These are phyloP conservation scores for Teratosphaeria destructans DNA, from an alignment of 2,329 filamentous ascomycete species.

Conservation along the genomic window DNA sequence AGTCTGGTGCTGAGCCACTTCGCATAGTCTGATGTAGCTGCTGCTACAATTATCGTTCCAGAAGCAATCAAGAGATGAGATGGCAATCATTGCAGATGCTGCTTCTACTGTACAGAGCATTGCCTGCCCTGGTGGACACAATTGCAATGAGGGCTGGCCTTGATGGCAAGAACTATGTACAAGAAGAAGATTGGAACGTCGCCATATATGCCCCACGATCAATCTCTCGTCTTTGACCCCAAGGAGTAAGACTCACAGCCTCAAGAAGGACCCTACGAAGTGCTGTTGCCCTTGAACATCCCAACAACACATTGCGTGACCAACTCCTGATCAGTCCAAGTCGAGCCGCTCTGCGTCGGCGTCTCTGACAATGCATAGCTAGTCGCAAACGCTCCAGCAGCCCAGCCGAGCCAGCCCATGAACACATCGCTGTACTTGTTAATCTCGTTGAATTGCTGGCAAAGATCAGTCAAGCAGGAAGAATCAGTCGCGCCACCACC, in stretches of 20 bases:
- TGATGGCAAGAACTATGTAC: background rate
- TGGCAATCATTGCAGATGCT: background rate
- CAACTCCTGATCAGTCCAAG: conserved; percentile 13
- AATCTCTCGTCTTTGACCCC: background rate
- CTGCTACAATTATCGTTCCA: no score
- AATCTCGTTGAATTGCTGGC: conserved; percentile 11
- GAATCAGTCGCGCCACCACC: conserved; percentile 27
- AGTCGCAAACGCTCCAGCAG: conserved; percentile 22
- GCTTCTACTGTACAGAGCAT: no score
- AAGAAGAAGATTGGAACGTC: background rate
- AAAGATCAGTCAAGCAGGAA: conserved; percentile 20
- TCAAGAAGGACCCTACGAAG: background rate
- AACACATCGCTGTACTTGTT: conserved; percentile 23
- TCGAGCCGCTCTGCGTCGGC: conserved; percentile 9
- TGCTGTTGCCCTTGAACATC: conserved; percentile 8
- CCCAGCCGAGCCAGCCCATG: conserved; percentile 25
- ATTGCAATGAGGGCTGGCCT: background rate
- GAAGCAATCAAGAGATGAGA: background rate
- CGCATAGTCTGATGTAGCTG: no score
- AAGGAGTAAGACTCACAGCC: background rate
- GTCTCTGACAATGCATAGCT: conserved; percentile 22
- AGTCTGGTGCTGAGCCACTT: no score
- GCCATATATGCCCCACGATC: background rate
- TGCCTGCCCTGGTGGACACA: background rate
- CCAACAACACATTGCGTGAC: conserved; percentile 17